A percentile compares a stretch with the other conserved stretches of the same genome.
Evolutionary conservation across 2,329 filamentous ascomycete genomes (phyloP).

Genomic region (Arthroderma sp.): DNA sequence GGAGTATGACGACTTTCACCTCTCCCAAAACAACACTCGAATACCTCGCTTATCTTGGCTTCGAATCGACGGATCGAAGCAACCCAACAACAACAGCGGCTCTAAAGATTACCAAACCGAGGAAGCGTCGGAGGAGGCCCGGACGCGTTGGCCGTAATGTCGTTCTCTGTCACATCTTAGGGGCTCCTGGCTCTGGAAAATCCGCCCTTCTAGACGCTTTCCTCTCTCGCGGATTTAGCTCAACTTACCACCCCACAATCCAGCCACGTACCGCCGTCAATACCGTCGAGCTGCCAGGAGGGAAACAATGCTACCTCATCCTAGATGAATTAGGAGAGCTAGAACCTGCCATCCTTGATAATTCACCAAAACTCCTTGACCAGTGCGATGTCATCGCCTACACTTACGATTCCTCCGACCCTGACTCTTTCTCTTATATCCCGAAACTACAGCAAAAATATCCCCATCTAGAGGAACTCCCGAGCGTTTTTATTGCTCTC

Average conservation of each 20-base stretch:
- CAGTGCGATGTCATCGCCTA: slow-evolving; percentile 91
- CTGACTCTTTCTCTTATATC: slow-evolving; percentile 88
- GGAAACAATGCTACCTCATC: slow-evolving; percentile 94
- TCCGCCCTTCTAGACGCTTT: slow-evolving; percentile 84
- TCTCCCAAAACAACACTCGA: slow-evolving; percentile 90
- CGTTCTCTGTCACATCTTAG: slow-evolving; percentile 83
- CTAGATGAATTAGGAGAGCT: slow-evolving; percentile 88
- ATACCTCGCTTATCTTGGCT: slow-evolving; percentile 91
- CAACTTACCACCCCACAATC: slow-evolving; percentile 82
- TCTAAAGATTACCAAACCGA: slow-evolving; percentile 81
- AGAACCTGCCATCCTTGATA: slow-evolving; percentile 90
- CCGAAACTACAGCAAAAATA: slow-evolving; percentile 66
- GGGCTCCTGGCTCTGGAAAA: slow-evolving; percentile 76
- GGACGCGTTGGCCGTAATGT: slow-evolving; percentile 88
- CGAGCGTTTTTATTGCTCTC: slow-evolving; percentile 79
- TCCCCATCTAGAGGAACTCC: slow-evolving; percentile 74
- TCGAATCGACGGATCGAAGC: slow-evolving; percentile 61
- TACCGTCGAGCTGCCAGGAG: slow-evolving; percentile 86
- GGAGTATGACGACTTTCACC: slow-evolving; percentile 98
- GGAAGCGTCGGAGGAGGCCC: slow-evolving; percentile 68
- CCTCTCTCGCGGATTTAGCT: slow-evolving; percentile 72
- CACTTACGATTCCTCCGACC: slow-evolving; percentile 91
- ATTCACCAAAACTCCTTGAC: slow-evolving; percentile 67
- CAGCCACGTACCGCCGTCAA: slow-evolving; percentile 90
- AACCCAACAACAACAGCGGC: slow-evolving; percentile 68